phyloP scores from a whole-genome alignment of 2,329 filamentous ascomycete genomes.

The Aciculosporium take region DNA sequence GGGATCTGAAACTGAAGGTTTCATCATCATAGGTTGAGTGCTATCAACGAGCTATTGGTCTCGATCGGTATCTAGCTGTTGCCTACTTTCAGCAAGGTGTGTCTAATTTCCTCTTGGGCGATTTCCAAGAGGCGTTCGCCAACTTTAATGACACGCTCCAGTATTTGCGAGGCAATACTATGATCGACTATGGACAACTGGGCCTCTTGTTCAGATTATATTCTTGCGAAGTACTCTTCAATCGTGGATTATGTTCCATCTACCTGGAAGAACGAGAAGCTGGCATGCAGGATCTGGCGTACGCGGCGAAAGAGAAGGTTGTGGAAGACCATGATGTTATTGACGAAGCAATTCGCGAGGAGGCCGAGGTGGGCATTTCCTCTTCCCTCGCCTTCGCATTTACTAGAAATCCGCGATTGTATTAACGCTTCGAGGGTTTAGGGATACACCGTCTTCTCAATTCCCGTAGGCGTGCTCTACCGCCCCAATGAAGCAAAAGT shows the following conservation, averaged over 20 bases:
- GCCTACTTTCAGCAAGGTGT: conserved; percentile 98
- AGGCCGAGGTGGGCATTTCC: conserved; percentile 64
- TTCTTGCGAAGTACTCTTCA: conserved; percentile 95
- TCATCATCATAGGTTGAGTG: conserved; percentile 57
- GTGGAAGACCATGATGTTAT: conserved; percentile 96
- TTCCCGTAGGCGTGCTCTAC: conserved; percentile 90
- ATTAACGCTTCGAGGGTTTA: conserved; percentile 25
- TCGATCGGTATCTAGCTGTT: conserved; percentile 92
- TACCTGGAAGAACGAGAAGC: conserved; percentile 85
- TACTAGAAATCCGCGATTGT: not conserved
- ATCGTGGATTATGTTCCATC: conserved; percentile 92
- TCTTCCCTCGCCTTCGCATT: not conserved
- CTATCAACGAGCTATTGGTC: conserved; percentile 78
- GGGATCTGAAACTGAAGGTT: not conserved
- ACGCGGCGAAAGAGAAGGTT: conserved; percentile 88
- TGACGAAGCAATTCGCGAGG: conserved; percentile 86
- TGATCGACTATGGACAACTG: conserved; percentile 95
- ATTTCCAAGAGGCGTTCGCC: conserved; percentile 91
- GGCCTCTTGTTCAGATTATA: conserved; percentile 93
- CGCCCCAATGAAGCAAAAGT: conserved; percentile 95
- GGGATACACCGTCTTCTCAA: conserved; percentile 98
- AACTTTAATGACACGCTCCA: conserved; percentile 98
- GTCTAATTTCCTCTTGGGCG: conserved; percentile 90
- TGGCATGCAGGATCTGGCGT: conserved; percentile 81
- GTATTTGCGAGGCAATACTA: conserved; percentile 87